These are phyloP conservation scores for Cucurbita maxima DNA, from an alignment of 306 rosid species.

Conservation along the genomic window DNA sequence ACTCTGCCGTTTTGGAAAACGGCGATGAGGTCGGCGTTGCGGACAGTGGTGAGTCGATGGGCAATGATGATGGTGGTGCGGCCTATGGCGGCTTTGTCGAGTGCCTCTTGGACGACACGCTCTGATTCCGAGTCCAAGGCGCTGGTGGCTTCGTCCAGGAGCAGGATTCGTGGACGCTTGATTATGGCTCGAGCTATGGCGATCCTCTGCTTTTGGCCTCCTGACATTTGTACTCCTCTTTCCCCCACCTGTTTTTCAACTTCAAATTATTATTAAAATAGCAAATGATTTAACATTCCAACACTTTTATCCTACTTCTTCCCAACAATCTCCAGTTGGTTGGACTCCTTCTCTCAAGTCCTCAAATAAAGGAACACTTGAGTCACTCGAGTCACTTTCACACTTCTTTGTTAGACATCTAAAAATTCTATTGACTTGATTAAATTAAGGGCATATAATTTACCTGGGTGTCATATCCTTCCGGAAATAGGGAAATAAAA, in stretches of 20 bases:
- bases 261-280: too few relatives aligned
- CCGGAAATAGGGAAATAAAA: conserved; percentile 60
- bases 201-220: conserved; percentile 88
- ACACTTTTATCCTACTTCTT: too few relatives aligned
- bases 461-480: conserved; percentile 76
- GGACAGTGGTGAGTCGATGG: conserved; percentile 66
- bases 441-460: too few relatives aligned
- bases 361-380: too few relatives aligned
- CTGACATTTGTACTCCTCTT: conserved; percentile 84
- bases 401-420: too few relatives aligned
- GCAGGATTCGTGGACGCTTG: conserved; percentile 52
- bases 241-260: conserved; percentile 40
- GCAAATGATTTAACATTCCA: too few relatives aligned
- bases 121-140: conserved; percentile 82
- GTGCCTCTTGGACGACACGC: conserved; percentile 72
- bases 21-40: conserved; percentile 51
- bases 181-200: conserved; percentile 79
- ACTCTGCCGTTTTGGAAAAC: conserved; percentile 53
- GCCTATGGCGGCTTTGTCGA: conserved; percentile 57
- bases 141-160: conserved; percentile 83
- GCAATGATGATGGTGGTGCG: conserved; percentile 82
- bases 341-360: too few relatives aligned
- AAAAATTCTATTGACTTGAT: too few relatives aligned
- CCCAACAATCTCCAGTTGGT: too few relatives aligned
- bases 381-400: too few relatives aligned